Conservation (phyloP, 768 basidiomycete genomes). For the Suillus luteus region DNA sequence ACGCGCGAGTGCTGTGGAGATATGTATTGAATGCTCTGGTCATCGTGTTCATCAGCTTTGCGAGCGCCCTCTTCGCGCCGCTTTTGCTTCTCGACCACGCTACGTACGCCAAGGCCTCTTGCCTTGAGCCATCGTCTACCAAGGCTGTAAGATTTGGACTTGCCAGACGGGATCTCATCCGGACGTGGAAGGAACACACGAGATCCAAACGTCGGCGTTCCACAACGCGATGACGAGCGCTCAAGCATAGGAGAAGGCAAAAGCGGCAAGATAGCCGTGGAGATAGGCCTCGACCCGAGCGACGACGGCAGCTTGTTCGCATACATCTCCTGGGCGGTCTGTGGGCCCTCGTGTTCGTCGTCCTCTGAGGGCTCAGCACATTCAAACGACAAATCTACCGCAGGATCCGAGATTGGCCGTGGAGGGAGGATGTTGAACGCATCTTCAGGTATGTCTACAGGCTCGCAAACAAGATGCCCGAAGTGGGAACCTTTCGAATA, state of each 20-base stretch:
- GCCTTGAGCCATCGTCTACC: slow-evolving; percentile 34
- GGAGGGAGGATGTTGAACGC: slow-evolving; percentile 19
- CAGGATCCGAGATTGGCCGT: background rate
- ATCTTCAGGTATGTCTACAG: slow-evolving; percentile 51
- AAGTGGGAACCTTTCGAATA: slow-evolving; percentile 66
- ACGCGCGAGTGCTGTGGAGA: slow-evolving; percentile 27
- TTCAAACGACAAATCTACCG: background rate
- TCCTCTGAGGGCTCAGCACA: slow-evolving; percentile 6
- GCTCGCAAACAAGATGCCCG: slow-evolving; percentile 70
- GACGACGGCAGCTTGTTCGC: background rate
- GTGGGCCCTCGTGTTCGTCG: background rate
- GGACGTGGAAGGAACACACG: slow-evolving; percentile 34
- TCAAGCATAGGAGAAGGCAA: slow-evolving; percentile 37
- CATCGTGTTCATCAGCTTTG: background rate
- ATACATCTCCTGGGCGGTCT: background rate
- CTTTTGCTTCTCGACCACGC: slow-evolving; percentile 25
- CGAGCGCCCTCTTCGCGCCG: slow-evolving; percentile 17
- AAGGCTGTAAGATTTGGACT: slow-evolving; percentile 16
- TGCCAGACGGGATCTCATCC: slow-evolving; percentile 25
- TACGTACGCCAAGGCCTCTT: slow-evolving; percentile 30
- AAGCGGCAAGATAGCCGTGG: slow-evolving; percentile 13
- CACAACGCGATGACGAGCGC: slow-evolving; percentile 53
- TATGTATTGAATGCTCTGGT: slow-evolving; percentile 8
- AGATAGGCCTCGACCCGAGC: background rate
- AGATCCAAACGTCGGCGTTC: slow-evolving; percentile 65